Evolutionary conservation across 108 stramenopile genomes (phyloP).

Genomic region (Fragilaria crotonensis): DNA sequence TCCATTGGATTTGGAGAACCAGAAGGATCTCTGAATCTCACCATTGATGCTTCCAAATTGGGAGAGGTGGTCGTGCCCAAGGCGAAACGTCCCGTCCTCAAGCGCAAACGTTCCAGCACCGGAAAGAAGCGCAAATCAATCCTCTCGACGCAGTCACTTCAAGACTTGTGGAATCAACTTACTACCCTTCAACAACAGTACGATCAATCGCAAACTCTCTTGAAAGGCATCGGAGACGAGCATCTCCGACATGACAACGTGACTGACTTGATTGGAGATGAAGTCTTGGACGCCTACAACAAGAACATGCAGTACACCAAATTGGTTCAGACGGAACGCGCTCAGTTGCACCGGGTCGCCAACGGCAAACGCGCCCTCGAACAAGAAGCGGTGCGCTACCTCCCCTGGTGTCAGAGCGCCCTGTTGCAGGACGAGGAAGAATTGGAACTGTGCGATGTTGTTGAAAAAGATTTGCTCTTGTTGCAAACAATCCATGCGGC

Average conservation of each 20-base stretch:
- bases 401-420: conserved; percentile 61
- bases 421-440: conserved; percentile 71
- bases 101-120: neutral
- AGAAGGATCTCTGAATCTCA: conserved; percentile 10
- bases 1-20: conserved; percentile 39
- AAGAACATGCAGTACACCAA: conserved; percentile 30
- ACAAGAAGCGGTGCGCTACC: conserved; percentile 50
- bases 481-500: conserved; percentile 41
- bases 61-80: neutral
- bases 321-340: conserved; percentile 30
- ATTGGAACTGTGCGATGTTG: conserved; percentile 39
- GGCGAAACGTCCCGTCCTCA: neutral
- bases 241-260: neutral
- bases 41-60: conserved; percentile 1
- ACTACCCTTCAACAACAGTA: conserved; percentile 18
- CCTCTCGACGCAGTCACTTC: conserved; percentile 28
- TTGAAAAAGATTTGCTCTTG: conserved; percentile 37
- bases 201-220: conserved; percentile 17
- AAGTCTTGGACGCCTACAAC: conserved; percentile 30
- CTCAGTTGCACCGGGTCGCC: conserved; percentile 51
- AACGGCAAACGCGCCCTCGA: conserved; percentile 39
- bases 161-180: conserved; percentile 40
- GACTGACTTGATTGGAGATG: conserved; percentile 1
- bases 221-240: conserved; percentile 11
- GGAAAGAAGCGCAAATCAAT: conserved; percentile 9